Base-by-base conservation (phyloP, 1,284 basidiomycete genomes). In the Ganoderma boninense region DNA sequence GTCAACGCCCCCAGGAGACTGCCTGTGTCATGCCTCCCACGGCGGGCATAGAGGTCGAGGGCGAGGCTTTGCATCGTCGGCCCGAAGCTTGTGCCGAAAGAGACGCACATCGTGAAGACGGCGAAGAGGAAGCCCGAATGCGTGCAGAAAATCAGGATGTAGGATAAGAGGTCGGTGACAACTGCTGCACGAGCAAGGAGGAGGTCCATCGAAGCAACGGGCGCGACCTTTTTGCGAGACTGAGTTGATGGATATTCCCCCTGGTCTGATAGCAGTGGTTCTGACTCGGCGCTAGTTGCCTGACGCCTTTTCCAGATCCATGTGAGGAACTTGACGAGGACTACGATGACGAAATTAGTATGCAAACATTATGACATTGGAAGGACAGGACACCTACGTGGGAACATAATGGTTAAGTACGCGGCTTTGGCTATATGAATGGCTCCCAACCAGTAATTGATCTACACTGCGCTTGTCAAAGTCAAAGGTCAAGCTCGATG, bases 401-500 rank as follows among this genome's bases (percentile, higher is more conserved):
- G 95, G 20, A 95, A 81, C 32, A 94, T 69, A 10, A 89, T 67
- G 1, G 90, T 82, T 69, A 95, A 82, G 70, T 89, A 87, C 2
- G 87, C 42, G 1, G 91, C 90, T 5, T 93, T 86, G 3, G 84
- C 79, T n/a, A 84, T 82, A 35, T 89, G 88, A 8, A 89, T 77
- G 11, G 87, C 71, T 60, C 88, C 91, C 65, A 95, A 79, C 81
- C 87, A 95, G 72, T 94, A 94, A 16, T 92, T 94, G 18, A 93
- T 79, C 91, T 95, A 71, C n/a, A 16, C 49, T 13, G 23, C 4
- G 2, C 35, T 26, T n/a, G 54, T 62, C 35, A 64, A 61, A 40
- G n/a, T 7, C 13, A 38, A 60, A 52, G 1, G 32, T 26, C 18
- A 64, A 16, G 38, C 16, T 57, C 40, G n/a, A 65, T 38, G 29